phyloP scores from a whole-genome alignment of 352 stramenopile genomes.

The Phytophthora colocasiae region DNA sequence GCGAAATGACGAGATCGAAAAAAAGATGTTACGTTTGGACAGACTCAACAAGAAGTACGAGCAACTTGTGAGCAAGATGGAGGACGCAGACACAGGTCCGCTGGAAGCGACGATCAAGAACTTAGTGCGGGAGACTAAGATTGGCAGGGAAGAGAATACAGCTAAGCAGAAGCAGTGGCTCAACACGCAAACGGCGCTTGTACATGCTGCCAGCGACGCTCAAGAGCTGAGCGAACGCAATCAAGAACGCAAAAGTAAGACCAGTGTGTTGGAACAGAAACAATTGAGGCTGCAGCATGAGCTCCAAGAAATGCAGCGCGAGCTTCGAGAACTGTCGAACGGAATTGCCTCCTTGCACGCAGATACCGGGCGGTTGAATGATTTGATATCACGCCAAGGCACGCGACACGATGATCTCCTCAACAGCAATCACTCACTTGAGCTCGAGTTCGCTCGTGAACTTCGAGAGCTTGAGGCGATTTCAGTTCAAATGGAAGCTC shows the following conservation, averaged over 20 bases:
- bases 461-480: slow-evolving; percentile 91
- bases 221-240: slow-evolving; percentile 91
- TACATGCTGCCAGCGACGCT: slow-evolving; percentile 87
- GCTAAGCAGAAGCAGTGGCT: slow-evolving; percentile 93
- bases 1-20: slow-evolving; percentile 96
- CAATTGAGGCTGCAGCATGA: slow-evolving; percentile 89
- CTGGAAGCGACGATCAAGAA: slow-evolving; percentile 95
- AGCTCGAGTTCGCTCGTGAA: slow-evolving; percentile 93
- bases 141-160: slow-evolving; percentile 66
- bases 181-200: slow-evolving; percentile 89
- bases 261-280: slow-evolving; percentile 92
- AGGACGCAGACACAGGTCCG: slow-evolving; percentile 93
- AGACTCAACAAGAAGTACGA: slow-evolving; percentile 96
- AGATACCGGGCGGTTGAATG: slow-evolving; percentile 94
- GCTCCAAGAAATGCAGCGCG: slow-evolving; percentile 75
- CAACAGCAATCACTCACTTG: slow-evolving; percentile 89
- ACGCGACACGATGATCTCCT: slow-evolving; percentile 78
- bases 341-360: slow-evolving; percentile 87
- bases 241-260: slow-evolving; percentile 90
- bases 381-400: slow-evolving; percentile 92
- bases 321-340: slow-evolving; percentile 84
- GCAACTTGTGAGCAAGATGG: slow-evolving; percentile 88
- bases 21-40: slow-evolving; percentile 95
- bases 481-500: slow-evolving; percentile 74
- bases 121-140: slow-evolving; percentile 88